Evolutionary conservation across 2,329 filamentous ascomycete species (phyloP).

Genomic region (Fonsecaea monophora): DNA sequence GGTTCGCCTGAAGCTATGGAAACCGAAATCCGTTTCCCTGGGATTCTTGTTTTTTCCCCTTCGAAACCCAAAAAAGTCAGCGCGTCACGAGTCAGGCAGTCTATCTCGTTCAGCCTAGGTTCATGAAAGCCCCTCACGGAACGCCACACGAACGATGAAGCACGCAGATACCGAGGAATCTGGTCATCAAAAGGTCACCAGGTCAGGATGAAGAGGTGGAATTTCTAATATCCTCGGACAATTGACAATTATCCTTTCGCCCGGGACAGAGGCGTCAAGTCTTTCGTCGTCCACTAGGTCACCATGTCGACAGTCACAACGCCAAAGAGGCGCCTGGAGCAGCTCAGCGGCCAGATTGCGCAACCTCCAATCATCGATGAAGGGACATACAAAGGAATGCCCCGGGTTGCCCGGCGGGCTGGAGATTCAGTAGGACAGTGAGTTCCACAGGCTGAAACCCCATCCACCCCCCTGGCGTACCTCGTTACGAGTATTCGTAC

Average conservation of each 20-base stretch:
- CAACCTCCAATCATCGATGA: constrained; percentile 4
- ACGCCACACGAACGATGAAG: neutral
- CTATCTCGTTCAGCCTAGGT: neutral
- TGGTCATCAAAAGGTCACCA: neutral
- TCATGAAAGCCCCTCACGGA: neutral
- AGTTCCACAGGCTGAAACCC: neutral
- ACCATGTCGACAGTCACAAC: constrained; percentile 41
- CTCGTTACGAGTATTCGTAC: neutral
- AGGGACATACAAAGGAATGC: constrained; percentile 1
- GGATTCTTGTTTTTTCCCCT: neutral
- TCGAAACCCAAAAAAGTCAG: neutral
- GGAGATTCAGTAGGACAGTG: constrained; percentile 3
- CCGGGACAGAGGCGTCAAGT: neutral
- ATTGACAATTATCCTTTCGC: neutral
- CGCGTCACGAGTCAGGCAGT: neutral
- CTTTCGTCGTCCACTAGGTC: neutral
- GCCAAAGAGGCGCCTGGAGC: constrained; percentile 18
- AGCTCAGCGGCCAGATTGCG: neutral
- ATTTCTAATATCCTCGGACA: neutral
- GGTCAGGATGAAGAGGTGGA: neutral
- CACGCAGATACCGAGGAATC: neutral
- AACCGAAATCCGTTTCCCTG: neutral
- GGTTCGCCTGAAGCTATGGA: neutral
- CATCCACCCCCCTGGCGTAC: neutral
- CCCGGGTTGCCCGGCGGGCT: neutral